These are phyloP conservation scores for Trichophaea hybrida DNA, from an alignment of 2,329 filamentous ascomycete species.

Conservation along the genomic window DNA sequence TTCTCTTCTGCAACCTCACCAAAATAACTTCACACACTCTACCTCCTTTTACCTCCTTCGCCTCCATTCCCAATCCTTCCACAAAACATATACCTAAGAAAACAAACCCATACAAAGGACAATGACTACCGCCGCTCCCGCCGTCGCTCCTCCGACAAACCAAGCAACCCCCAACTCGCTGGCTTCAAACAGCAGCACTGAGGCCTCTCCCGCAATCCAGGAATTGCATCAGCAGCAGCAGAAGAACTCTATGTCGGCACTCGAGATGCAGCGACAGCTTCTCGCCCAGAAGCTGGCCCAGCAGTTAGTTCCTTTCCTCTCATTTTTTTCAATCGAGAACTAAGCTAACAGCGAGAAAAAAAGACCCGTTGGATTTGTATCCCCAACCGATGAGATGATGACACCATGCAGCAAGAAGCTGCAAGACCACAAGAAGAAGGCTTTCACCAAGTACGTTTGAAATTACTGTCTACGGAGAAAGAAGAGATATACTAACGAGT, in stretches of 20 bases:
- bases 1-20: not conserved
- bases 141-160: not conserved
- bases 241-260: conserved; percentile 6
- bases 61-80: not conserved
- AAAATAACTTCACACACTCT: not conserved
- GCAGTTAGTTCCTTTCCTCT: conserved; percentile 39
- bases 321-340: not conserved
- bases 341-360: not conserved
- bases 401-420: conserved; percentile 75
- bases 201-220: not conserved
- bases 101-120: not conserved
- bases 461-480: not conserved
- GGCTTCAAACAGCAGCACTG: not conserved
- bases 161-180: not conserved
- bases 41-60: not conserved
- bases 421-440: conserved; percentile 64
- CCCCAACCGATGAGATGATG: conserved; percentile 79
- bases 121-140: not conserved
- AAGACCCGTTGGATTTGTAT: conserved; percentile 46
- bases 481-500: not conserved
- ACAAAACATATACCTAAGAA: not conserved
- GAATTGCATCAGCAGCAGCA: not conserved
- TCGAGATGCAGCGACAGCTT: conserved; percentile 66
- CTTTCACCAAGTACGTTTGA: conserved; percentile 56
- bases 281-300: conserved; percentile 57